Conservation (phyloP, 257 asterid species). For the Apocynum venetum region DNA sequence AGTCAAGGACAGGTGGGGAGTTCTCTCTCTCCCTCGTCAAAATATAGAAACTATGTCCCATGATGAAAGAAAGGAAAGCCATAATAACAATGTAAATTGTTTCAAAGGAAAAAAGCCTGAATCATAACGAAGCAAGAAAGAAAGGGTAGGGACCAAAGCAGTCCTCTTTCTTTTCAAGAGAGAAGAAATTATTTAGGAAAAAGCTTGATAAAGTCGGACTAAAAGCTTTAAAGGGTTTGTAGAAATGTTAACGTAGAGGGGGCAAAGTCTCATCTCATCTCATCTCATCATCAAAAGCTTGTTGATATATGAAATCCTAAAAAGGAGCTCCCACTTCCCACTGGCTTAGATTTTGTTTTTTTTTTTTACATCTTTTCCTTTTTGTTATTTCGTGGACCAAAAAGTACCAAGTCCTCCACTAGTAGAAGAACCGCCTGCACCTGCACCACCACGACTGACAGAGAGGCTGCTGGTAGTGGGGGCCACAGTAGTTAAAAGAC, state of each 20-base stretch:
- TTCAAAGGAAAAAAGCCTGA: too few relatives aligned
- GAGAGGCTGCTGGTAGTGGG: too few relatives aligned
- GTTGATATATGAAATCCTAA: conserved; percentile 48
- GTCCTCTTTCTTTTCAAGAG: too few relatives aligned
- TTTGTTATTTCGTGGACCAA: conserved; percentile 46
- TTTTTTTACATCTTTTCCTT: not conserved
- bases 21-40: too few relatives aligned
- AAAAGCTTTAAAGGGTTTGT: not conserved
- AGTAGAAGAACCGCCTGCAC: too few relatives aligned
- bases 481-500: too few relatives aligned
- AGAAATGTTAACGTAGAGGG: not conserved
- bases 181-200: not conserved
- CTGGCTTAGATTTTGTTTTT: conserved; percentile 2
- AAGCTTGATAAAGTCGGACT: not conserved
- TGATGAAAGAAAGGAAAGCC: too few relatives aligned
- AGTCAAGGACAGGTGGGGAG: too few relatives aligned
- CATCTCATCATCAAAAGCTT: conserved; percentile 30
- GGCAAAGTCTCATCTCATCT: not conserved
- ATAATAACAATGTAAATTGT: too few relatives aligned
- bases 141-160: too few relatives aligned
- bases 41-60: too few relatives aligned
- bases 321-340: conserved; percentile 74
- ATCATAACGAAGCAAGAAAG: too few relatives aligned
- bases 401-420: conserved; percentile 21
- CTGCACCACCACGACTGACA: not conserved